Base-by-base conservation (phyloP, 148 eudicot genomes). In the Bassia scoparia region DNA sequence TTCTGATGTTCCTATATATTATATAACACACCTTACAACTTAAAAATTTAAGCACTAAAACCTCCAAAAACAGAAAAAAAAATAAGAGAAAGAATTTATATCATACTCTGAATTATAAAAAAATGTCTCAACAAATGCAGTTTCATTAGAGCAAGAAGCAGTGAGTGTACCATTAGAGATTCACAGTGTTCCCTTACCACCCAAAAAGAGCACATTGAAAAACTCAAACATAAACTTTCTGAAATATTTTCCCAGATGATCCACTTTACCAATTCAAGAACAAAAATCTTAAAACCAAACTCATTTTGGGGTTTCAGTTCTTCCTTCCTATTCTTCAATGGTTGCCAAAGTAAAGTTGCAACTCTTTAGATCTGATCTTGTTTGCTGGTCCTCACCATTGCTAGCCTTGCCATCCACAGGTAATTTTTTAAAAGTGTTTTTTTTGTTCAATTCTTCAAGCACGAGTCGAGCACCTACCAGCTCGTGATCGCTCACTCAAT, bases 321-420 rank as follows among this genome's bases (percentile, higher is more conserved):
- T 83, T 91, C 74, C 87, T 95, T 74, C 99, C 97, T 7, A 74
- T 95, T 33, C 85, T 91, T 49, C 86, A 89, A 53, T 95, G 99
- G 99, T 87, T 81, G 0, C 97, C 97, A 1, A 76, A 69, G 62
- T 95, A 95, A 50, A 78, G 61, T 20, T 91, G 17, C 63, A 41
- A 16, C 86, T 88, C 31, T 78, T 95, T 48, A 68, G 82, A 55
- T 87, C 97, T 14, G 98, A 95, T 76, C 75, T 91, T 33, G 72
- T 95, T n/a, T 27, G 81, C 98, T n/a, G 98, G 98, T 1, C 88
- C 88, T 94, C 79, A 94, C 98, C 81, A 94, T 94, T 85, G 97
- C 98, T 33, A 95, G 98, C 79, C 90, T 95, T 26, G 96, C 97
- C 3, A 95, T 95, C 98, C 98, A 8, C 98, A 94, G 97, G 98